Conservation (phyloP, 345 rosid genomes). For the Microcos paniculata region DNA sequence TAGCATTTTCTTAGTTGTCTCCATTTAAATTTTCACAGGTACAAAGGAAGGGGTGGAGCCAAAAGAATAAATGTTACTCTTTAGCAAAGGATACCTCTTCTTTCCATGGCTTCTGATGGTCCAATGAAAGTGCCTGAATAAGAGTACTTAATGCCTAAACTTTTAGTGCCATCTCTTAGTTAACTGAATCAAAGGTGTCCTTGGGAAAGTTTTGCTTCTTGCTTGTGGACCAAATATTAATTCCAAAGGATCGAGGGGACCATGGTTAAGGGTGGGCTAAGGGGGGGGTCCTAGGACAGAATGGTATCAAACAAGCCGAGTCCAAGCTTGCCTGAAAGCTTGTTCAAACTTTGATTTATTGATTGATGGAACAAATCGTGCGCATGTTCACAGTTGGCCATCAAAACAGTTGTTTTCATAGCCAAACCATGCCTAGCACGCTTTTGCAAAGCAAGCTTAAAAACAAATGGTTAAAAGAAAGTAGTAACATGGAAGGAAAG, state of each 20-base stretch:
- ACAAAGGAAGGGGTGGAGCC: slow-evolving; percentile 11
- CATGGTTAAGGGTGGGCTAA: slow-evolving; percentile 2
- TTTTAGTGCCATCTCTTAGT: not conserved
- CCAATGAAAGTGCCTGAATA: slow-evolving; percentile 3
- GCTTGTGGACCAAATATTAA: slow-evolving; percentile 18
- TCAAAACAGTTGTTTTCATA: not conserved
- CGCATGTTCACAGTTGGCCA: not conserved
- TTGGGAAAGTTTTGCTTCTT: slow-evolving; percentile 9
- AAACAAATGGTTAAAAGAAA: not conserved
- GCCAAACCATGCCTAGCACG: not conserved
- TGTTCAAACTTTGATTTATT: not conserved
- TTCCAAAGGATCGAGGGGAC: slow-evolving; percentile 15
- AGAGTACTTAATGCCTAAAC: not conserved
- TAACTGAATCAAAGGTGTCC: slow-evolving; percentile 7
- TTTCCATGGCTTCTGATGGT: not conserved
- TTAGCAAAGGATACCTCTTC: not conserved
- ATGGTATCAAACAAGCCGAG: slow-evolving; percentile 8
- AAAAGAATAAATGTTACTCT: slow-evolving; percentile 13
- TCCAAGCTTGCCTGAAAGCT: slow-evolving; percentile 17
- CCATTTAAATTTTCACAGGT: slow-evolving; percentile 15
- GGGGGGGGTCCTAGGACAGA: slow-evolving; percentile 8
- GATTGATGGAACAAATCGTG: not conserved
- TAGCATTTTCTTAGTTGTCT: slow-evolving; percentile 6
- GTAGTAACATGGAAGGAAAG: not conserved
- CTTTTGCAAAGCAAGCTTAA: not conserved